Evolutionary conservation across 2,329 filamentous ascomycete genomes (phyloP).

Genomic region (Talaromyces sp.): DNA sequence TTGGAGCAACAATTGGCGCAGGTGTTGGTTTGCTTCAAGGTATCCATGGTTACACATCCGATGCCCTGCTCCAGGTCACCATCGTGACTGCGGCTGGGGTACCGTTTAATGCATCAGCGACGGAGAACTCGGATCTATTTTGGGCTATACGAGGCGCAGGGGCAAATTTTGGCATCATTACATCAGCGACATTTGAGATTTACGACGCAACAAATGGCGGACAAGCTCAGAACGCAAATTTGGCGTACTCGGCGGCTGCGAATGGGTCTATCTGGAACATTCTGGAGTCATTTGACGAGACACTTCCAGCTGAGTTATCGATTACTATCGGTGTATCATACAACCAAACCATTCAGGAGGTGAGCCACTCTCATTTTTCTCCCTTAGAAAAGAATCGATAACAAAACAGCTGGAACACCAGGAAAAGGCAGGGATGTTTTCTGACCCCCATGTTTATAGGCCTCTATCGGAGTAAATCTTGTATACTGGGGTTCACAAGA

Average conservation of each 20-base stretch:
- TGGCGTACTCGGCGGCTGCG: conserved; percentile 10
- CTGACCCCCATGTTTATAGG: not conserved
- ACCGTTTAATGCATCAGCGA: conserved; percentile 24
- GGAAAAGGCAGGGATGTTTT: not conserved
- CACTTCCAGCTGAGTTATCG: conserved; percentile 1
- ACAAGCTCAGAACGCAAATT: conserved; percentile 14
- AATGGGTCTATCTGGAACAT: conserved; percentile 8
- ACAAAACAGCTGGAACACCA: not conserved
- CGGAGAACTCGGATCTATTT: conserved; percentile 26
- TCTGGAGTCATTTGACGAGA: conserved; percentile 7
- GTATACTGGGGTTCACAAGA: conserved; percentile 5
- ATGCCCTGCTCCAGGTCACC: conserved; percentile 6
- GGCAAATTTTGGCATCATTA: conserved; percentile 34
- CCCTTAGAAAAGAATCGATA: not conserved
- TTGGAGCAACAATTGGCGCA: conserved; percentile 11
- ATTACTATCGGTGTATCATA: conserved; percentile 1
- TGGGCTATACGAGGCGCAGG: conserved; percentile 33
- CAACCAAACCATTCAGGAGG: conserved; percentile 3
- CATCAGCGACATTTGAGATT: conserved; percentile 27
- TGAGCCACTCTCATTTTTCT: not conserved
- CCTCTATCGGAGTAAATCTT: conserved; percentile 5
- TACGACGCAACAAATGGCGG: conserved; percentile 17
- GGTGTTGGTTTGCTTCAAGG: conserved; percentile 10
- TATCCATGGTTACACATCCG: conserved; percentile 9
- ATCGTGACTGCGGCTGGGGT: conserved; percentile 33